Evolutionary conservation across 1,284 basidiomycete species (phyloP).

Genomic region (Cutaneotrichosporon cyanovorans): DNA sequence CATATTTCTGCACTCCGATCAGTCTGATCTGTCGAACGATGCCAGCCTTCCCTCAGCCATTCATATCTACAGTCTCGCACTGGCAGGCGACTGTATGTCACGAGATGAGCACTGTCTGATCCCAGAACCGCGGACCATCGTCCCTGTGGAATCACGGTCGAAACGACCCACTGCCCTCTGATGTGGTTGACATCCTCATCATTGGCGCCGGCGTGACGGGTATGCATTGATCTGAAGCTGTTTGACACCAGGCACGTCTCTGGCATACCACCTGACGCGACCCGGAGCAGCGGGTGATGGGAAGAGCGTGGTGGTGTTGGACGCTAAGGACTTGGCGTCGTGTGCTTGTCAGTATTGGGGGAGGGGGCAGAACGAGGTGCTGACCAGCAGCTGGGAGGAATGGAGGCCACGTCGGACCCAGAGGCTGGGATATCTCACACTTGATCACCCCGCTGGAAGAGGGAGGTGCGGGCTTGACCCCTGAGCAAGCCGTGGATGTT

Average conservation of each 20-base stretch:
- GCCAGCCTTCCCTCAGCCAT: constrained; percentile 9
- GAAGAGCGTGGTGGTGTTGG: constrained; percentile 28
- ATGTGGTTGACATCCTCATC: constrained; percentile 23
- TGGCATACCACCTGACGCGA: constrained; percentile 33
- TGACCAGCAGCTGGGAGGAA: constrained; percentile 32
- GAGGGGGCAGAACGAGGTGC: no score
- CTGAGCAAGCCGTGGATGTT: constrained; percentile 43
- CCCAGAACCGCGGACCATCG: constrained; percentile 19
- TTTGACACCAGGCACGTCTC: neutral
- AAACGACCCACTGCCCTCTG: constrained; percentile 14
- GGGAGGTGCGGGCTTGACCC: constrained; percentile 32
- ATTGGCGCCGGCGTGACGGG: constrained; percentile 24
- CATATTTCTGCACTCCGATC: no score
- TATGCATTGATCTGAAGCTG: neutral
- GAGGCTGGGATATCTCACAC: constrained; percentile 19
- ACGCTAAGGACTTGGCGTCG: constrained; percentile 37
- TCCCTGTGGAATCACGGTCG: constrained; percentile 24
- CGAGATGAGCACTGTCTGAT: neutral
- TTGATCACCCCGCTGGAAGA: constrained; percentile 20
- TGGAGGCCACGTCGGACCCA: constrained; percentile 37
- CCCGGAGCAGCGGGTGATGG: constrained; percentile 17
- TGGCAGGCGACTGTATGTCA: constrained; percentile 6
- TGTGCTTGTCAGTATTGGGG: constrained; percentile 38
- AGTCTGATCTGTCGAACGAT: no score
- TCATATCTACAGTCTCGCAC: constrained; percentile 6